Evolutionary conservation across 2,329 filamentous ascomycete species (phyloP), one percentile per base, ranked within the genome.

Genomic region (Cladosporium velox): DNA sequence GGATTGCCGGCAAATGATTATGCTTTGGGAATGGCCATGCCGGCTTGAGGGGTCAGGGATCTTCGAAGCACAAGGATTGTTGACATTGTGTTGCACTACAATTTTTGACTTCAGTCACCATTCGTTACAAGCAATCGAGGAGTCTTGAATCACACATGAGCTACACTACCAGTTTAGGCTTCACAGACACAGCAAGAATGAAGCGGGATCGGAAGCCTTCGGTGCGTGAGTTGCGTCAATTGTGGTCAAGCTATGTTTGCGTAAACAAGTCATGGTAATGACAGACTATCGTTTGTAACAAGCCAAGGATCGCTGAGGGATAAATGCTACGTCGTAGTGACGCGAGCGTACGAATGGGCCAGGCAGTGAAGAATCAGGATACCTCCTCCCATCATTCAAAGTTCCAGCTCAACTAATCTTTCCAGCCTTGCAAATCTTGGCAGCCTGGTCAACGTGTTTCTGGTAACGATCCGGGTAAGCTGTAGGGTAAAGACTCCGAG

Each of bases 351-450:
- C 7, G 4, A 4, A 30, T 30, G 28, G 7, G 4, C 7, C 7
- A 30, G 28, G 28, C 28, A 4, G 28, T 30, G 28, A 7, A 30
- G 28, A 24, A 30, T 7, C 28, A 30, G 28, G 28, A 30, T 7
- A 30, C 3, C 6, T 2, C 7, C 14, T n/a, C 18, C 38, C 38
- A 10, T 44, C 18, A 3, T 44, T 4, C 18, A 21, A 3, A 7
- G 4, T 18, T n/a, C 38, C 18, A 44, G 18, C 21, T 58, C n/a
- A 58, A 15, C 30, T 49, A 28, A 55, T 54, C 24, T 28, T 21
- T 2, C 60, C 60, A 11, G 26, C 32, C 47, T 63, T 63, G 32
- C 49, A 63, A 6, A 63, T 63, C 15, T 63, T 63, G 12, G 49
- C 60, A 7, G 60, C 60, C 14, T 54, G 49, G n/a, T 38, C 32